A percentile compares a stretch with the other conserved stretches of the same genome.
These are phyloP conservation scores for Fusarium gaditjirri DNA, from an alignment of 2,329 filamentous ascomycete species.

Conservation along the genomic window DNA sequence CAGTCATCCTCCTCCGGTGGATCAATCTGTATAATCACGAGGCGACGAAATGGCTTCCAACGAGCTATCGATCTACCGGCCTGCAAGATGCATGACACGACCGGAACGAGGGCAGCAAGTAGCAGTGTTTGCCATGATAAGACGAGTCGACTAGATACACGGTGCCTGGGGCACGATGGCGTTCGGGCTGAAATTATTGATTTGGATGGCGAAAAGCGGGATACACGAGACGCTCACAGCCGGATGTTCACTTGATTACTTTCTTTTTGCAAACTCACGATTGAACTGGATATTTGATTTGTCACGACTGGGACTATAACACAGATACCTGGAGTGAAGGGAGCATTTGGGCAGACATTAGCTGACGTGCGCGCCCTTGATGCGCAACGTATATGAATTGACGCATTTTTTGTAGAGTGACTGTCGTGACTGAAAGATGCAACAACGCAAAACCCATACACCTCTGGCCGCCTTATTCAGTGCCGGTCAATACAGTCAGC, in stretches of 20 bases:
- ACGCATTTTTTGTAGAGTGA: constrained; percentile 8
- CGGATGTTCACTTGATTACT: constrained; percentile 13
- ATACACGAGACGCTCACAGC: constrained; percentile 42
- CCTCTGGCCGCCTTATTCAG: background rate
- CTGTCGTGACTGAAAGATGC: background rate
- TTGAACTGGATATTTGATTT: constrained; percentile 14
- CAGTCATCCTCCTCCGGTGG: constrained; percentile 33
- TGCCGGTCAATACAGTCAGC: background rate
- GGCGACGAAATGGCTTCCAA: background rate
- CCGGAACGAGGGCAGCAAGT: background rate
- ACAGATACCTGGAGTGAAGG: constrained; percentile 39
- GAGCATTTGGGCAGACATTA: constrained; percentile 25
- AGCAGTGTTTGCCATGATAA: background rate
- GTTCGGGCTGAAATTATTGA: constrained; percentile 28
- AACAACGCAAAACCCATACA: background rate
- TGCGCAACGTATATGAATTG: constrained; percentile 35
- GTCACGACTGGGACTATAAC: constrained; percentile 20
- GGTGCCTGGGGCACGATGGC: constrained; percentile 25
- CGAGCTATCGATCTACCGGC: background rate
- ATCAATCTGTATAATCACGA: constrained; percentile 37
- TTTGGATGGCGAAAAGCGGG: constrained; percentile 34
- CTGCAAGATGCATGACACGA: background rate
- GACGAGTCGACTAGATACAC: constrained; percentile 9
- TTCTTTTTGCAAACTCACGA: constrained; percentile 2
- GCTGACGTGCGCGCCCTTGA: constrained; percentile 12